Base-by-base conservation (phyloP, 345 rosid species). In the Ceriops zippeliana region DNA sequence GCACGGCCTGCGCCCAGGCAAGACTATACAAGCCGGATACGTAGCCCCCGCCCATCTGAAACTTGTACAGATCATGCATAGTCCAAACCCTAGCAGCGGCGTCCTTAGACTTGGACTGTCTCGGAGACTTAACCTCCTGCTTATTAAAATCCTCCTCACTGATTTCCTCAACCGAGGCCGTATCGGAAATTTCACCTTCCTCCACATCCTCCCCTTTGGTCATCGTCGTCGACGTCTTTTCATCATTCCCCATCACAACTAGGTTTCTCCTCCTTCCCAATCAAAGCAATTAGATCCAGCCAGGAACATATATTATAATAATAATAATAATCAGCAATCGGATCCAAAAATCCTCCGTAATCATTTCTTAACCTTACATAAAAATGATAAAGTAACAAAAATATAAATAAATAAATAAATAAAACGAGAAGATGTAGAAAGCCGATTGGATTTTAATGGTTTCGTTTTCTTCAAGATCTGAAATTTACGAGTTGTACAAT, bases 1-100 rank as follows among this genome's bases (percentile, higher is more conserved):
- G 90, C 58, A 92, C 99, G 4, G 98, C 98, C 73, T 84, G 96
- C 13, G 99, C 98, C 99, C 99, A 96, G 1, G 99, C 99, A 34
- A 89, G 83, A 75, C 87, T 87, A 67, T 83, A 75, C 69, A 93
- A 66, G 60, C 96, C 89, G 42, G 97, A 71, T 5, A 86, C 68
- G 19, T 83, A 83, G 2, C 95, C 87, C 4, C 89, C 81, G 17
- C 72, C 82, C 66, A 59, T 52, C 65, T 88, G 95, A 60, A 82
- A 86, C 82, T 84, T 76, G 52, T 83, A 72, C 72, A 91, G 78
- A 80, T 93, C 97, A 66, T 61, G 83, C 90, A 89, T 70, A 79
- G 93, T 88, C 97, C 98, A 91, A 81, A 88, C 88, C 89, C 87
- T 87, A 54, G 86, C n/a, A 46, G 37, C 49, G 4, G 16, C 17